Conservation (phyloP, 2,329 filamentous ascomycete species). For the Chaetomium sp. region DNA sequence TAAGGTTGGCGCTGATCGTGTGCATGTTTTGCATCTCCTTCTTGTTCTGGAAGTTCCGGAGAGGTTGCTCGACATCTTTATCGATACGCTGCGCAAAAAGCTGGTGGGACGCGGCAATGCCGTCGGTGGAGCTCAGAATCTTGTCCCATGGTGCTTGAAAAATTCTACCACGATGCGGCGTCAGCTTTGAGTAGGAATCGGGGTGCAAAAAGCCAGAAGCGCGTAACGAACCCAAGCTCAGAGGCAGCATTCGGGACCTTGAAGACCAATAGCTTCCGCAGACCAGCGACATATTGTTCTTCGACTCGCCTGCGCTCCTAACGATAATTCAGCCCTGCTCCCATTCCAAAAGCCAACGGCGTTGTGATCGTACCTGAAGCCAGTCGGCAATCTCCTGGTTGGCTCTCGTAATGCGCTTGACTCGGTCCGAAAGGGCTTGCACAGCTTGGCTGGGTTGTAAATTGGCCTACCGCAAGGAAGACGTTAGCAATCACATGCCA, state of each 20-base stretch:
- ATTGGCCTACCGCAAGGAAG: conserved; percentile 52
- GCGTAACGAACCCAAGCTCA: conserved; percentile 70
- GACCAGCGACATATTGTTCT: conserved; percentile 75
- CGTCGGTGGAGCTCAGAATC: conserved; percentile 72
- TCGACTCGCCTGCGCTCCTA: conserved; percentile 91
- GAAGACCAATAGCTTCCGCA: conserved; percentile 73
- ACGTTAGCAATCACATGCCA: conserved; percentile 15
- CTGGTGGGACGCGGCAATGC: conserved; percentile 77
- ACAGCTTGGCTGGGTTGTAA: conserved; percentile 79
- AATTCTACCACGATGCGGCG: conserved; percentile 49
- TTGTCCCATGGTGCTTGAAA: conserved; percentile 89
- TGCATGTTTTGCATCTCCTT: conserved; percentile 77
- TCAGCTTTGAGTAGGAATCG: background rate
- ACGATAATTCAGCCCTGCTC: conserved; percentile 19
- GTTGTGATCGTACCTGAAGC: conserved; percentile 65
- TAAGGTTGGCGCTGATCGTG: conserved; percentile 74
- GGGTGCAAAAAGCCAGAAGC: background rate
- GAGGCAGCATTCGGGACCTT: conserved; percentile 67
- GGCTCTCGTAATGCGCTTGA: conserved; percentile 77
- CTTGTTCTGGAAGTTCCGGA: conserved; percentile 66
- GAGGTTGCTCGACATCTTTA: conserved; percentile 75
- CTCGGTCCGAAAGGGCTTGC: conserved; percentile 73
- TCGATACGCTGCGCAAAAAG: conserved; percentile 76
- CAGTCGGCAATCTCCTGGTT: conserved; percentile 93
- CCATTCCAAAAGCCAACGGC: background rate